Evolutionary conservation across 768 basidiomycete species (phyloP).

Genomic region (Tricholoma sp.): DNA sequence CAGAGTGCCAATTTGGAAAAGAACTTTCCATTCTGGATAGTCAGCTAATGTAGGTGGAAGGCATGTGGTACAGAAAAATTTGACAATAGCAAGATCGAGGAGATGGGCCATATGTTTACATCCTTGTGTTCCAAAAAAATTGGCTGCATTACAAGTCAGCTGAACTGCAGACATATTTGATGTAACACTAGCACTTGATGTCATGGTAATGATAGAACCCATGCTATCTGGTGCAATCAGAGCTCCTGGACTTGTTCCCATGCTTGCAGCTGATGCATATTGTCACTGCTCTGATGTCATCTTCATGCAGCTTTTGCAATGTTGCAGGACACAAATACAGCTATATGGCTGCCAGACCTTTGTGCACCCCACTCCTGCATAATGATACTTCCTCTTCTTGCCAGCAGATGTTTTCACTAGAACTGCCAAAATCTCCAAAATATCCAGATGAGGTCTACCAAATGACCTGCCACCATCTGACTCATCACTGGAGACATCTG

Average conservation of each 20-base stretch:
- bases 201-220: not conserved
- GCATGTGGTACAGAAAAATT: conserved; percentile 16
- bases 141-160: too few relatives aligned
- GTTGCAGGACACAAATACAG: conserved; percentile 6
- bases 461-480: not conserved
- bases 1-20: conserved; percentile 11
- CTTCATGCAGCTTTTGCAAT: conserved; percentile 10
- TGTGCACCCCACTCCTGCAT: not conserved
- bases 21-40: conserved; percentile 17
- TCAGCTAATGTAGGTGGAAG: conserved; percentile 16
- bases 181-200: not conserved
- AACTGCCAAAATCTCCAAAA: not conserved
- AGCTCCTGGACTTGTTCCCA: conserved; percentile 9
- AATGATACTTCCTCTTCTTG: not conserved
- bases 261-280: conserved; percentile 6
- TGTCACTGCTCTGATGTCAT: conserved; percentile 5
- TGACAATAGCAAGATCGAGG: conserved; percentile 20
- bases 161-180: too few relatives aligned
- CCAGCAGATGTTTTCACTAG: not conserved
- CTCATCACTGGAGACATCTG: not conserved
- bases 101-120: too few relatives aligned
- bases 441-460: not conserved
- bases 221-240: conserved; percentile 3
- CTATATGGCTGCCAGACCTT: conserved; percentile 1
- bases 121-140: conserved; percentile 11